Base-by-base conservation (phyloP, 2,329 filamentous ascomycete genomes). In the Stagonosporopsis vannaccii region DNA sequence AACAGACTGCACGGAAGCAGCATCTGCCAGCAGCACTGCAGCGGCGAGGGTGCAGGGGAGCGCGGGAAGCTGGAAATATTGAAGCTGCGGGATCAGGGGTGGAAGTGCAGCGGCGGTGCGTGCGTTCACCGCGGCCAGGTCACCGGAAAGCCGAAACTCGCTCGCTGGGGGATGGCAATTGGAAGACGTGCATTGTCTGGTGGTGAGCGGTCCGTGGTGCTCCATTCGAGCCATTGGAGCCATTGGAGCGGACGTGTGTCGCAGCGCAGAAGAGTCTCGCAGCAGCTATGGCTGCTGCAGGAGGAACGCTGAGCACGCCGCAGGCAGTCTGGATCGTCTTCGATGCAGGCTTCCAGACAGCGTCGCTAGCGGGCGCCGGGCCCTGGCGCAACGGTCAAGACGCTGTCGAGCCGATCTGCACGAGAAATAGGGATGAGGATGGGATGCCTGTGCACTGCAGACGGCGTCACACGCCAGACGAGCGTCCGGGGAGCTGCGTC, bases 121-220 rank as follows among this genome's bases (percentile, higher is more conserved):
- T 36, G 57, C 58, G 48, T 54, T 56, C 58, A 62, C 42, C 54
- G 40, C 40, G 51, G 49, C 65, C 66, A 67, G 60, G 62, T 66
- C 56, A 60, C 59, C 58, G 66, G 62, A 63, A 59, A 52, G 39
- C 30, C 61, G 59, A 51, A 40, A 33, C 33, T 54, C 46, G 44
- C 50, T 40, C 15, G 46, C 59, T 51, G 53, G 59, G 56, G 47
- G 43, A 42, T 53, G 51, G 61, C 56, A 56, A 41, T 48, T 8
- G 30, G 15, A 53, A 43, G 44, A 53, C 36, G 32, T 48, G 54
- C 49, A 56, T 58, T 26, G 26, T 22, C 23, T n/a, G n/a, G n/a
- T n/a, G n/a, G n/a, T n/a, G n/a, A n/a, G n/a, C n/a, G n/a, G n/a
- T n/a, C n/a, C n/a, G n/a, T n/a, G n/a, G n/a, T n/a, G n/a, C n/a